Percentiles rank a stretch among this genome's conserved stretches.
Conservation (phyloP, 2,329 filamentous ascomycete genomes). For the Stenocarpella maydis region DNA sequence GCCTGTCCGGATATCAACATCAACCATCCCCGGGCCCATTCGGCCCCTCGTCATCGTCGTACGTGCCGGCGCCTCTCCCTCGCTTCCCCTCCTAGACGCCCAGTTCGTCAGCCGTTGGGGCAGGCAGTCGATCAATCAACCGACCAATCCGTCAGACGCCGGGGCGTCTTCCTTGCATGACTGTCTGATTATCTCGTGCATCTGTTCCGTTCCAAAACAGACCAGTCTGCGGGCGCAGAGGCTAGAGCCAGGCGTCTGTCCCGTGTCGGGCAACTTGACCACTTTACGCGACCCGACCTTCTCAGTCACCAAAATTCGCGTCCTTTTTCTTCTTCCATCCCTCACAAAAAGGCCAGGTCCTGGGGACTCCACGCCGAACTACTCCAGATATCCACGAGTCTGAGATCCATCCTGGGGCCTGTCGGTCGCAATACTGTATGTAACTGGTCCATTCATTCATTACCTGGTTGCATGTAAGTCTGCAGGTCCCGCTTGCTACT, state of each 20-base stretch:
- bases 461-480: background rate
- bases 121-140: slow-evolving; percentile 6
- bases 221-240: background rate
- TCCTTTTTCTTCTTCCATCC: slow-evolving; percentile 5
- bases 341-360: background rate
- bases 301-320: slow-evolving; percentile 28
- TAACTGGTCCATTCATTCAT: background rate
- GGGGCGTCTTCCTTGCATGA: slow-evolving; percentile 26
- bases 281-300: slow-evolving; percentile 19
- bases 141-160: background rate
- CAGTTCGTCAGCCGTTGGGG: background rate
- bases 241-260: background rate
- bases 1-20: too few species aligned
- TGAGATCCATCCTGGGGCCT: slow-evolving; percentile 9
- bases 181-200: slow-evolving; percentile 26
- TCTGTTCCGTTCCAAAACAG: slow-evolving; percentile 6
- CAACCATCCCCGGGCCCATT: too few species aligned
- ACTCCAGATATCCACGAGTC: background rate
- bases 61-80: slow-evolving; percentile 11
- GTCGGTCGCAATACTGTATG: slow-evolving; percentile 6
- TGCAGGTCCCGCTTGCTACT: slow-evolving; percentile 7
- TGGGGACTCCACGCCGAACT: slow-evolving; percentile 3
- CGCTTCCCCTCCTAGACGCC: background rate
- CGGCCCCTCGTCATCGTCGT: background rate
- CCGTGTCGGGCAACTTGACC: background rate